Base-by-base conservation (phyloP, 139 green algal species). In the Ulvella scutata region DNA sequence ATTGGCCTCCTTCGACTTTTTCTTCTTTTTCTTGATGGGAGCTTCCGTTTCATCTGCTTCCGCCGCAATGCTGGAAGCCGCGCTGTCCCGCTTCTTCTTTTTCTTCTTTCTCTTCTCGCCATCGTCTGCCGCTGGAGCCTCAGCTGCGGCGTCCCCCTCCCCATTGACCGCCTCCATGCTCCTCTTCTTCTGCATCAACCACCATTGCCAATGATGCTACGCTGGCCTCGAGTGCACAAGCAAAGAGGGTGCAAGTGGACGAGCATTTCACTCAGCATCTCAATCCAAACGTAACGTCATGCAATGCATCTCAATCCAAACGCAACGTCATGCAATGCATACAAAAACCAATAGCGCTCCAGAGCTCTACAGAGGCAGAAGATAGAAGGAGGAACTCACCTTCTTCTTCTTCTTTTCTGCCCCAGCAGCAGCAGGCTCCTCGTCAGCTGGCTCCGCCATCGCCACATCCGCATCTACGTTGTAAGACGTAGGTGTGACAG, bases 381-480 rank as follows among this genome's bases (percentile, higher is more conserved):
- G 31, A 40, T 9, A 13, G 10, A 9, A 43, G 13, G n/a, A 38
- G 17, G 26, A 77, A 34, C 38, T 28, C 37, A 73, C 67, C 9
- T 75, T 81, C 13, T 43, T 37, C 72, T 83, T 74, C 75, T 88
- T 78, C 76, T 80, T 82, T 61, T 79, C 43, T 75, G 67, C 60
- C 61, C 78, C 75, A n/a, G n/a, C n/a, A n/a, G n/a, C n/a, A n/a
- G n/a, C n/a, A n/a, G n/a, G n/a, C 3, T 76, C 78, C 73, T 81
- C 73, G 0, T 60, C 61, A 74, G 76, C 81, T 26, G 72, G 77
- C 21, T 80, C 72, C 6, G 59, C 78, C 35, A 76, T 82, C 20
- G 81, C 81, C 7, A 88, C 86, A 61, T 96, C 90, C 2, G 90
- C 92, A 43, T 88, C 92, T 17, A 84, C 78, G 76, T 97, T 92